phyloP scores from a whole-genome alignment of 1,284 basidiomycete genomes.

The Athelia sp. region DNA sequence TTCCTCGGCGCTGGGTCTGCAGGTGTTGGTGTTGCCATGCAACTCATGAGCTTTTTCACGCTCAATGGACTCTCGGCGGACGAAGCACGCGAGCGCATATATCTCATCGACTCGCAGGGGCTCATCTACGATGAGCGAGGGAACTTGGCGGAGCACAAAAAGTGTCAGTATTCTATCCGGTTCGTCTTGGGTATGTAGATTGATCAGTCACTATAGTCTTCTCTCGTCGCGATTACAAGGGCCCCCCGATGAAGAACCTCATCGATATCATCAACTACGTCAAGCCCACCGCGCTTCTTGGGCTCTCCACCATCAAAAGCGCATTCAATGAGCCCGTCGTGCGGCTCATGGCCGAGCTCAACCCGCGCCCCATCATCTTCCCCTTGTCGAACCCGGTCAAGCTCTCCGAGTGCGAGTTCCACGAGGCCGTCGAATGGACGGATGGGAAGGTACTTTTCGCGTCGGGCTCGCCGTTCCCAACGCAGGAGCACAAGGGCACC shows the following conservation, averaged over 20 bases:
- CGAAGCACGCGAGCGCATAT: constrained; percentile 78
- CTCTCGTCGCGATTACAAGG: constrained; percentile 75
- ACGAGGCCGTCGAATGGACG: constrained; percentile 78
- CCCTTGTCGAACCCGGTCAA: constrained; percentile 92
- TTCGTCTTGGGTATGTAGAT: too few relatives aligned
- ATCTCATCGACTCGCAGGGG: constrained; percentile 85
- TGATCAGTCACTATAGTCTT: constrained; percentile 47
- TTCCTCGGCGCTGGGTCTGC: constrained; percentile 91
- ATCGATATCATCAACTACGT: constrained; percentile 83
- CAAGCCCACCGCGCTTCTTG: constrained; percentile 87
- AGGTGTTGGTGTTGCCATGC: constrained; percentile 86
- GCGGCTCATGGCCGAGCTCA: constrained; percentile 79
- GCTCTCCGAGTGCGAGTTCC: constrained; percentile 82
- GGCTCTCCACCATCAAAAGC: constrained; percentile 83
- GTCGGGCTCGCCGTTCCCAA: constrained; percentile 85
- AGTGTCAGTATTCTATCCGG: constrained; percentile 40
- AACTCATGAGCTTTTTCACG: constrained; percentile 87
- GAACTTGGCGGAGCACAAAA: constrained; percentile 79
- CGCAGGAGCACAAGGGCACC: constrained; percentile 53
- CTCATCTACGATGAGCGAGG: constrained; percentile 72
- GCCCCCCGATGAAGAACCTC: constrained; percentile 71
- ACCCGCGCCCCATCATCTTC: constrained; percentile 90
- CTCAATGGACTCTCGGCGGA: constrained; percentile 71
- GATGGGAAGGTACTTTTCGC: constrained; percentile 81
- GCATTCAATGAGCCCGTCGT: constrained; percentile 81